Base-by-base conservation (phyloP, 2,329 filamentous ascomycete species). In the Drechslera avenae region DNA sequence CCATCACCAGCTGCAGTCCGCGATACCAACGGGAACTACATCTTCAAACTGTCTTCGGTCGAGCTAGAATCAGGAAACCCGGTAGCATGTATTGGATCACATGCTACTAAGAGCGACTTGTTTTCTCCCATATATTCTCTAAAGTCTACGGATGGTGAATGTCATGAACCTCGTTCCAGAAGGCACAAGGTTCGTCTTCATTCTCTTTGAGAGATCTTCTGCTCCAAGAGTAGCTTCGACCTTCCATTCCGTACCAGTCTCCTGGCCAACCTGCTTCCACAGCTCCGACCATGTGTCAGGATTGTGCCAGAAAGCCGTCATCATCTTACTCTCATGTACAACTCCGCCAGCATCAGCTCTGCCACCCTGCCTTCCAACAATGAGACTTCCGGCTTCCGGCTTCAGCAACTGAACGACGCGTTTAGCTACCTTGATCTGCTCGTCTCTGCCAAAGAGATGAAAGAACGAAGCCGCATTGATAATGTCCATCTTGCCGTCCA, bases 381-480 rank as follows among this genome's bases (percentile, higher is more conserved):
- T 50, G 19, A 79, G 46, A 9, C 66, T 66, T 13, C 67, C 73
- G 30, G 67, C 52, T 32, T 62, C 57, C 42, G 63, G 61, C 46
- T 67, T 74, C 44, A 76, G 39, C 13, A 78, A 48, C 19, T 58
- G 46, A 10, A 72, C 57, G 1, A 73, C 55, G 4, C 60, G 57
- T 45, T 71, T 70, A 10, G 67, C 67, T n/a, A 69, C 67, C 37
- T 67, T 59, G 9, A 75, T 52, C 52, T 79, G 76, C 7, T 64
- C 62, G 1, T 75, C 71, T 59, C 65, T 75, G 26, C 68, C 64
- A 54, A 78, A 79, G 6, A 79, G 63, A 43, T 79, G 78, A 35
- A 80, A 72, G 60, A 79, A 76, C 0, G 73, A 73, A 0, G 68
- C 68, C 2, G 76, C 66, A 28, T 76, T 66, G 5, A 79, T 55